Base-by-base conservation (phyloP, 1,284 basidiomycete genomes). In the Pseudozyma flocculosa region DNA sequence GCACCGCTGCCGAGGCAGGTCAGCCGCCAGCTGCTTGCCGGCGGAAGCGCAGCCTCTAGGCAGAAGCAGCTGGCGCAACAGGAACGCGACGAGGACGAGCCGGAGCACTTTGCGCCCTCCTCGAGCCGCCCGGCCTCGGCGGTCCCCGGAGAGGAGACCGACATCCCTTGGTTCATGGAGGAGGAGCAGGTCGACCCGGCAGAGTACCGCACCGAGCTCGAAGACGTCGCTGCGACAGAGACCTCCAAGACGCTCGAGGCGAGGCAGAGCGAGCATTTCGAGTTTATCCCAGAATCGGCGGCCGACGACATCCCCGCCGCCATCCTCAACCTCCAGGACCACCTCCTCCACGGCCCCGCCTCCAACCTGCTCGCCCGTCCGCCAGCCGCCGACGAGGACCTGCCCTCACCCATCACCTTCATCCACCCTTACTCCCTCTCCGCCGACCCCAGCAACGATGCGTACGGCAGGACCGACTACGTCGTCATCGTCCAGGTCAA, bases 401-500 rank as follows among this genome's bases (percentile, higher is more conserved):
- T 57, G 18, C 53, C 44, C 2, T 63, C 62, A 26, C 64, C 70
- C 19, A 45, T 72, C 50, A 54, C 59, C 8, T 51, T 72, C 21
- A 72, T 72, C 22, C 61, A 60, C 38, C 70, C 70, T 2, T 59
- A 59, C 17, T 66, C 62, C 1, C 53, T 66, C 3, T 61, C 62
- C 38, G 57, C 57, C 34, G 62, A 66, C 36, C 58, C 54, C 23
- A 50, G 49, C 42, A 49, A 54, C 34, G 48, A 68, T 45, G 59
- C 50, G 9, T 55, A 52, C 29, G 43, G 57, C 23, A 41, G 43
- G 40, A 61, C 58, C 15, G 73, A 75, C 45, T 76, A 73, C 72
- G 73, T 76, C 40, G 54, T 75, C 4, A 52, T 76, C 10, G 70
- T 75, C 22, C 63, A 75, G 42, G 73, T 75, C 39, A 61, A 61